Base-by-base conservation (phyloP, 2,329 filamentous ascomycete genomes). In the Fusarium odoratissimum region DNA sequence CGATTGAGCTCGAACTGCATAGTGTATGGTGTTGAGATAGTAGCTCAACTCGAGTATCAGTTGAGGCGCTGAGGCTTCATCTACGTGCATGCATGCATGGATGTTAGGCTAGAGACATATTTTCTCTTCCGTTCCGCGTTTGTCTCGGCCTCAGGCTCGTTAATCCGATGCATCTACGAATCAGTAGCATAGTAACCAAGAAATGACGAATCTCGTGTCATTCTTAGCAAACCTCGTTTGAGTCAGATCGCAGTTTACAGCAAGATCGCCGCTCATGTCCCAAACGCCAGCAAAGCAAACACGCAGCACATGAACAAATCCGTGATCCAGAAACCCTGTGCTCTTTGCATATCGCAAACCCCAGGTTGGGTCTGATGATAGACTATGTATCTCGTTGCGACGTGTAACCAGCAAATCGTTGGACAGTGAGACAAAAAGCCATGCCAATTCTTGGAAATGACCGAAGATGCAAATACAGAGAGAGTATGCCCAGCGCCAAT, bases 401-500 rank as follows among this genome's bases (percentile, higher is more conserved):
- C 66, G 66, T 73, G 66, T 68, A 67, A 63, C 67, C 62, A 58
- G 52, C 57, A 49, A 58, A 54, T 56, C 54, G 58, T 23, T 17
- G 11, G 40, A 59, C 35, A 25, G 64, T 75, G 51, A 75, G 69
- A 74, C 69, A 33, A 33, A 71, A 71, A 33, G 46, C 67, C 63
- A 38, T 63, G 54, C 58, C 41, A 7, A 25, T 42, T 42, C 54
- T 49, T 48, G 68, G 63, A 60, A 72, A 59, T 64, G 62, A 59
- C 62, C 68, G 33, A 63, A 57, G 30, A 48, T 52, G 38, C 37
- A 52, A 49, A 49, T 40, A 19, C 49, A 51, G 56, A 46, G 16
- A 25, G 4, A 28, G 49, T 72, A 70, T 71, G 71, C 71, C 71
- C 71, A 69, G 71, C 68, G 57, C 37, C 46, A 59, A 44, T 16